Percentiles rank a stretch among this genome's conserved stretches.
These are phyloP conservation scores for Chlorella variabilis DNA, from an alignment of 163 green algal species.

Conservation along the genomic window DNA sequence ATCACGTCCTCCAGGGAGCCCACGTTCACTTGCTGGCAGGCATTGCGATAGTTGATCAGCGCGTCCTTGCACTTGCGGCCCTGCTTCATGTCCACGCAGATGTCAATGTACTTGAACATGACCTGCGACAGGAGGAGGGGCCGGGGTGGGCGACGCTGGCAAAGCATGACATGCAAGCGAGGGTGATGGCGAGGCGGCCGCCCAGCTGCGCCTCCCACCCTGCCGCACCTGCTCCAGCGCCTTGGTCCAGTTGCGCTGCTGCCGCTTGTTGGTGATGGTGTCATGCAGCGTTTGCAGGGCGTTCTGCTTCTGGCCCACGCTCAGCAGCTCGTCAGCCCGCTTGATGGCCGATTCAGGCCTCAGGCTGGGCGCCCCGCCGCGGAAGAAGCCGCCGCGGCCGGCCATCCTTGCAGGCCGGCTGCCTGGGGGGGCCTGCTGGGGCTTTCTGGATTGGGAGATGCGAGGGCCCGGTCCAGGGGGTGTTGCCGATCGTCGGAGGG, in stretches of 20 bases:
- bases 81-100: conserved; percentile 97
- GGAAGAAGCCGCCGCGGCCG: conserved; percentile 45
- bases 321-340: conserved; percentile 94
- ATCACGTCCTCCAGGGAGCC: conserved; percentile 98
- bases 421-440: too few relatives aligned
- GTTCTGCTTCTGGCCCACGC: conserved; percentile 69
- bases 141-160: not conserved
- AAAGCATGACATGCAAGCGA: not conserved
- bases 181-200: not conserved
- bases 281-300: conserved; percentile 91
- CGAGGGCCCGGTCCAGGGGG: not conserved
- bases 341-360: conserved; percentile 98
- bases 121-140: conserved; percentile 59
- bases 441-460: not conserved
- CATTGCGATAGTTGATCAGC: conserved; percentile 98
- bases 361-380: conserved; percentile 65
- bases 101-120: conserved; percentile 98
- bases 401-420: not conserved
- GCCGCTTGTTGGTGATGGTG: conserved; percentile 95
- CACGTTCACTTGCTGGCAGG: conserved; percentile 95
- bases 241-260: conserved; percentile 96
- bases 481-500: too few relatives aligned
- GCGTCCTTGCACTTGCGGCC: conserved; percentile 97
- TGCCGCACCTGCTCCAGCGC: conserved; percentile 71
- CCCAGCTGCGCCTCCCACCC: not conserved